Evolutionary conservation across 495 filamentous ascomycete genomes (phyloP).

Genomic region (Coniosporium apollinis): DNA sequence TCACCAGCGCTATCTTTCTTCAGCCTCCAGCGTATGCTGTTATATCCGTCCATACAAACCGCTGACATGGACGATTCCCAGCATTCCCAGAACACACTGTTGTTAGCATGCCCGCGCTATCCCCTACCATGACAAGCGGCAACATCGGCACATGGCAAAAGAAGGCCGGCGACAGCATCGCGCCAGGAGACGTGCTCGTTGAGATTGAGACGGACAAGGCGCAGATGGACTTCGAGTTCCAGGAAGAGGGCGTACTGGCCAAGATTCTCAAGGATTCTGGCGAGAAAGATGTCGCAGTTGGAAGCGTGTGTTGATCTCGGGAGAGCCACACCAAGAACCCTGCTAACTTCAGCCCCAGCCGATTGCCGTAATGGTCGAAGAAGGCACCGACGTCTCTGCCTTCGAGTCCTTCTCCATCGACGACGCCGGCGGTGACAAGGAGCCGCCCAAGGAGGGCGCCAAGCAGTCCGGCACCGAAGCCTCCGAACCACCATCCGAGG

Average conservation of each 20-base stretch:
- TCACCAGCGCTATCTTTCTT: no score
- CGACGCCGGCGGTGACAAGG: constrained; percentile 78
- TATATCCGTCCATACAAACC: no score
- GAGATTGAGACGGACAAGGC: constrained; percentile 99
- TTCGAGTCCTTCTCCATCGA: constrained; percentile 79
- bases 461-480: constrained; percentile 41
- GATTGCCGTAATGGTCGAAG: constrained; percentile 88
- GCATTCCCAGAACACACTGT: constrained; percentile 85
- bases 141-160: constrained; percentile 98
- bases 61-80: constrained; percentile 17
- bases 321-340: constrained; percentile 1
- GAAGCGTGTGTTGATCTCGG: constrained; percentile 62
- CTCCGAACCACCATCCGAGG: constrained; percentile 36
- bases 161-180: constrained; percentile 74
- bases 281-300: constrained; percentile 88
- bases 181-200: constrained; percentile 91
- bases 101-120: constrained; percentile 95
- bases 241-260: constrained; percentile 91
- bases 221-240: constrained; percentile 99
- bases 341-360: constrained; percentile 45
- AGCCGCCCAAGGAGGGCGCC: constrained; percentile 34
- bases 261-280: constrained; percentile 89
- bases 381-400: constrained; percentile 64
- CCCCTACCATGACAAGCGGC: constrained; percentile 91
- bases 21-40: no score